These are phyloP conservation scores for Gymnopilus junonius DNA, from an alignment of 768 basidiomycete genomes.

Conservation along the genomic window DNA sequence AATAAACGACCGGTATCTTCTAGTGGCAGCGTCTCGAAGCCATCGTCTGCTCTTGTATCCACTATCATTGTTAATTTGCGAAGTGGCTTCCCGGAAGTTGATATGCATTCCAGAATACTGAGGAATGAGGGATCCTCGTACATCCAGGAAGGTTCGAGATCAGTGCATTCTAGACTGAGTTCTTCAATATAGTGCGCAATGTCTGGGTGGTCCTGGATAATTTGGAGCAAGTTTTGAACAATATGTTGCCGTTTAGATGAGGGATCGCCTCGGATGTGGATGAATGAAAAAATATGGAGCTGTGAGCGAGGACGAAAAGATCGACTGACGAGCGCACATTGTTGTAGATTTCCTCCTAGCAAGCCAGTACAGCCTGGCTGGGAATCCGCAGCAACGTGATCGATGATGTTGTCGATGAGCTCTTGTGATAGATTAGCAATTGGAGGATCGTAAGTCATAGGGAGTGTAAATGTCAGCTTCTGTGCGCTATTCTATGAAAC, in stretches of 20 bases:
- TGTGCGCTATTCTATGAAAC: too few relatives aligned
- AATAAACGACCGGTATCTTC: neutral
- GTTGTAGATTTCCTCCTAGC: too few relatives aligned
- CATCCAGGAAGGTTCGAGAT: neutral
- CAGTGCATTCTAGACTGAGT: neutral
- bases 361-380: too few relatives aligned
- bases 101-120: neutral
- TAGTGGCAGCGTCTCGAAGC: neutral
- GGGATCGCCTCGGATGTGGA: neutral
- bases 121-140: neutral
- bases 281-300: neutral
- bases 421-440: too few relatives aligned
- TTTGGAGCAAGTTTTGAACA: neutral
- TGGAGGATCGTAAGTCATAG: too few relatives aligned
- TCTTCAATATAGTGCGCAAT: neutral
- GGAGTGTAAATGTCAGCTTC: too few relatives aligned
- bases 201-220: neutral
- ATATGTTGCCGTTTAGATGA: neutral
- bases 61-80: neutral
- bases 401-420: too few relatives aligned
- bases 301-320: slow-evolving; percentile 7
- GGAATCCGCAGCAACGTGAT: too few relatives aligned
- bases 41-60: neutral
- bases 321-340: too few relatives aligned
- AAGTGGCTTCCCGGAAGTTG: neutral